These are phyloP conservation scores for Cryphonectria parasitica DNA, from an alignment of 2,329 filamentous ascomycete genomes.

Conservation along the genomic window DNA sequence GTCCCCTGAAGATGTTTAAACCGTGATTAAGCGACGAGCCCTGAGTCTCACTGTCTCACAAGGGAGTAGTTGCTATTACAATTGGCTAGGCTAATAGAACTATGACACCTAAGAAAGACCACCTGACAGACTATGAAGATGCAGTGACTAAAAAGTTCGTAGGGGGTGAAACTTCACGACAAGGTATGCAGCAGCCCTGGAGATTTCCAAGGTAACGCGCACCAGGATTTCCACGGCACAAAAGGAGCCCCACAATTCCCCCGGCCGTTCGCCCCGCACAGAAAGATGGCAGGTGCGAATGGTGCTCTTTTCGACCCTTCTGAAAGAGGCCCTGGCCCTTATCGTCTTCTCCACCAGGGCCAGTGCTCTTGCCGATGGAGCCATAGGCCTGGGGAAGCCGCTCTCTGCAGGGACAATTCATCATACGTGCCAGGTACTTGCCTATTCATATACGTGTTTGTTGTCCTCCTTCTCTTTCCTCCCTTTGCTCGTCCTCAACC, in stretches of 20 bases:
- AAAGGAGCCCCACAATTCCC: not conserved
- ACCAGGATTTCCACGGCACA: not conserved
- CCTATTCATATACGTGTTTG: not conserved
- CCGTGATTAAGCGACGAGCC: not conserved
- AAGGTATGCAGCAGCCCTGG: not conserved
- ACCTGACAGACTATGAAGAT: slow-evolving; percentile 12
- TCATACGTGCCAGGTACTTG: not conserved
- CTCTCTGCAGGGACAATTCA: slow-evolving; percentile 7
- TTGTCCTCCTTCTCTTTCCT: not conserved
- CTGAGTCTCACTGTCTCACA: not conserved
- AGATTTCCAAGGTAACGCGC: not conserved
- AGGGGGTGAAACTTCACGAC: not conserved
- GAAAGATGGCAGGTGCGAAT: not conserved
- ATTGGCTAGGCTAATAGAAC: not conserved
- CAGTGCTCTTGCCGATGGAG: not conserved
- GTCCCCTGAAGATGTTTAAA: not conserved
- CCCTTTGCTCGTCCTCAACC: no score
- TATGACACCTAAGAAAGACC: slow-evolving; percentile 3
- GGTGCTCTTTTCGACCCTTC: not conserved
- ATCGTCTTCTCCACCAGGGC: not conserved
- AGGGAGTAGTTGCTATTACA: no score
- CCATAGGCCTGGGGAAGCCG: slow-evolving; percentile 12
- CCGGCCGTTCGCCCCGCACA: not conserved
- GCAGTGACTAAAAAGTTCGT: slow-evolving; percentile 11
- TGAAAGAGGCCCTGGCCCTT: not conserved